Evolutionary conservation across 2,329 filamentous ascomycete species (phyloP).

Genomic region (Botrytis aclada): DNA sequence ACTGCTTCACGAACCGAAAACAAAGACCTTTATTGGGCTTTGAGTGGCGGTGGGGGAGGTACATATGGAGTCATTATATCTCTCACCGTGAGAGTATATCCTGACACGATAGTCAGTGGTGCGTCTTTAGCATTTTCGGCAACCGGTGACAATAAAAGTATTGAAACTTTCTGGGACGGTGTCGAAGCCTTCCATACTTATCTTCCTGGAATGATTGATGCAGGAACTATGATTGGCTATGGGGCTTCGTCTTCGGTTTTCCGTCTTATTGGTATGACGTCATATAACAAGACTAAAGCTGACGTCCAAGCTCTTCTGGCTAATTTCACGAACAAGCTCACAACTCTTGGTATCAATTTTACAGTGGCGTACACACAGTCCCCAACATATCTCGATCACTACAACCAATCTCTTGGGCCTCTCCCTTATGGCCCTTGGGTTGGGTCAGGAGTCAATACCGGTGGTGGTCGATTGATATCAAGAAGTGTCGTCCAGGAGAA

Average conservation of each 20-base stretch:
- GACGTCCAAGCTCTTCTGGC: conserved; percentile 46
- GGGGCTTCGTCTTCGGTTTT: conserved; percentile 48
- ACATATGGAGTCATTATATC: conserved; percentile 57
- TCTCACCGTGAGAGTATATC: conserved; percentile 52
- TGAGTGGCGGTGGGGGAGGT: conserved; percentile 57
- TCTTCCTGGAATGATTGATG: conserved; percentile 48
- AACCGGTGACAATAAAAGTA: conserved; percentile 30
- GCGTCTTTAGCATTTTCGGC: conserved; percentile 45
- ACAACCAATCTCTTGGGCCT: conserved; percentile 36
- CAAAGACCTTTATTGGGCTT: conserved; percentile 61
- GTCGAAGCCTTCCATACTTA: conserved; percentile 46
- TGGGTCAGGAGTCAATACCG: conserved; percentile 31
- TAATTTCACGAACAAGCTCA: conserved; percentile 45
- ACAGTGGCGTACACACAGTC: conserved; percentile 30
- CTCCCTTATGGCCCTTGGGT: conserved; percentile 33
- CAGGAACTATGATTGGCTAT: conserved; percentile 50
- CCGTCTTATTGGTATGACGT: conserved; percentile 46
- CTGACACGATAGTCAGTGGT: conserved; percentile 44
- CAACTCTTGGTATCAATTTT: conserved; percentile 38
- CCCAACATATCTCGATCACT: conserved; percentile 35
- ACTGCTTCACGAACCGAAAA: conserved; percentile 48
- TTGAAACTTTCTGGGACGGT: conserved; percentile 48
- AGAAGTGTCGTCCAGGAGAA: conserved; percentile 37
- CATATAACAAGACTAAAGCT: conserved; percentile 44
- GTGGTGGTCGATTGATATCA: conserved; percentile 46